These are phyloP conservation scores for Saturnispora kantuleensis DNA, from an alignment of 805 yeast species.

Conservation along the genomic window DNA sequence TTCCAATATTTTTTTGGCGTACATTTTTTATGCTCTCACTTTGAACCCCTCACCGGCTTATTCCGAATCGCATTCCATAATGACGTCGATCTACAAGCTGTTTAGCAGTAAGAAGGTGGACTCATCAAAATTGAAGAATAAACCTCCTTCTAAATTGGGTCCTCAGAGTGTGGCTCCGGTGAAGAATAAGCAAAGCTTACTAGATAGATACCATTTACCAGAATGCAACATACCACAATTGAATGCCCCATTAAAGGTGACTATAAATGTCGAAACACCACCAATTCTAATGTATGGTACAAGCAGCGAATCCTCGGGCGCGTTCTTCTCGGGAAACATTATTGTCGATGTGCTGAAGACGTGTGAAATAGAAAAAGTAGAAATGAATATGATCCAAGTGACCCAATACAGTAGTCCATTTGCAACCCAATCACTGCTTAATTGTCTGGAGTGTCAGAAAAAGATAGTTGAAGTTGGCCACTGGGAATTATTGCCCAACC, in stretches of 20 bases:
- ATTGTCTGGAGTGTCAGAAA: slow-evolving; percentile 50
- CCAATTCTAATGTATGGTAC: slow-evolving; percentile 81
- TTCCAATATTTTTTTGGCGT: no score
- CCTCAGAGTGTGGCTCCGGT: background rate
- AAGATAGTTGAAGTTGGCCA: slow-evolving; percentile 57
- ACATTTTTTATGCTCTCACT: no score
- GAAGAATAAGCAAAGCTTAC: background rate
- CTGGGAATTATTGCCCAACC: slow-evolving; percentile 73
- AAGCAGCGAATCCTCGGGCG: slow-evolving; percentile 73
- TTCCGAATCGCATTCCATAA: background rate
- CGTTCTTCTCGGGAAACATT: slow-evolving; percentile 73
- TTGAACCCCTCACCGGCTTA: background rate
- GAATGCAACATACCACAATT: slow-evolving; percentile 19
- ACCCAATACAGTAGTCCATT: slow-evolving; percentile 60
- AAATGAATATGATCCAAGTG: slow-evolving; percentile 63
- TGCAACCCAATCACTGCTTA: slow-evolving; percentile 36
- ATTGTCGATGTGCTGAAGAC: slow-evolving; percentile 45
- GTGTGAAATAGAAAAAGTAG: slow-evolving; percentile 46
- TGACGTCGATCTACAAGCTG: slow-evolving; percentile 2
- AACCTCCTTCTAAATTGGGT: background rate
- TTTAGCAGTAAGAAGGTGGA: background rate
- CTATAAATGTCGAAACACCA: slow-evolving; percentile 75
- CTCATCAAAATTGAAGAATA: no score
- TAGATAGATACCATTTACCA: slow-evolving; percentile 21
- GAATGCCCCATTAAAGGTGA: slow-evolving; percentile 28